Base-by-base conservation (phyloP, 257 asterid species). In the Solanum dulcamara region DNA sequence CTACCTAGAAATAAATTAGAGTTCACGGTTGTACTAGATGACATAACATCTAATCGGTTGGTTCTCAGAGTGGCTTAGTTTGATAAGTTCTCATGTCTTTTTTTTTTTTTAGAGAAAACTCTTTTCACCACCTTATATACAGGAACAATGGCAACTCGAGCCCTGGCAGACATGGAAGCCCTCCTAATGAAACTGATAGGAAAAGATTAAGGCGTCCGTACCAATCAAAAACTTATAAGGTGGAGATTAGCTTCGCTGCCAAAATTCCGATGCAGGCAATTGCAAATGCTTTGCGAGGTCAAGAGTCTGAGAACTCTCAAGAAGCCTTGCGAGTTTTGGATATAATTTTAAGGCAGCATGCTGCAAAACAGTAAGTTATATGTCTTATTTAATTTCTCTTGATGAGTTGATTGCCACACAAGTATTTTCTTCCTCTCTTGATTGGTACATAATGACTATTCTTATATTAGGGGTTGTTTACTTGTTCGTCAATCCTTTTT, bases 331-430 rank as follows among this genome's bases (percentile, higher is more conserved):
- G 99, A 46, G 99, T 96, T 80, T 50, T 96, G 88, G 99, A 96
- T 88, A 96, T 96, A 85, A 94, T 96, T 86, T 72, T 96, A 87
- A 91, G 99, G 93, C 99, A 96, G 90, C 94, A 96, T 90, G 99
- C 99, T n/a, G 94, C 99, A 15, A 96, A 92, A 83, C 96, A 92
- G 99, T 96, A 89, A 91, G 99, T 89, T n/a, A 14, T 82, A 77
- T 71, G n/a, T 10, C 14, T 42, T 42, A 35, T 51, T 26, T 80
- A 8, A 15, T 44, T 15, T n/a, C 26, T 85, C 24, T 84, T 26
- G 57, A 85, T 44, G 67, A 15, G 40, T 66, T 83, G 60, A 75
- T 44, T 77, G 38, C 81, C 24, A 20, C 60, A 46, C 28, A 28
- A 26, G 28, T 26, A 15, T 46, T 75, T 74, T 28, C 26, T 77